These are phyloP conservation scores for Calonectria ilicicola DNA, from an alignment of 2,329 filamentous ascomycete genomes.

Conservation along the genomic window DNA sequence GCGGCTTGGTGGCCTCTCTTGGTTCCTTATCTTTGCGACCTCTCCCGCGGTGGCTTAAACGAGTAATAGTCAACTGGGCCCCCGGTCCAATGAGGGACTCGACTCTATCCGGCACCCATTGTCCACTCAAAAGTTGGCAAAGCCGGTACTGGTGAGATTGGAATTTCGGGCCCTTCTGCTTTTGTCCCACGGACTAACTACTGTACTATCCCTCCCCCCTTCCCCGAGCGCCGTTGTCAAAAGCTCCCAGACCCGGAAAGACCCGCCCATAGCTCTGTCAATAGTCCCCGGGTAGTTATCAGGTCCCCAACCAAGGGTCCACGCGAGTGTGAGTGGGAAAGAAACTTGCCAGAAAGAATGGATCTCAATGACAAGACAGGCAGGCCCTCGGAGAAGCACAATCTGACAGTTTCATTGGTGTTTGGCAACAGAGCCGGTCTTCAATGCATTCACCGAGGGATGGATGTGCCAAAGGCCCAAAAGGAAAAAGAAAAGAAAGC, in stretches of 20 bases:
- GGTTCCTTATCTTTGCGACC: background rate
- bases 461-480: background rate
- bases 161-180: background rate
- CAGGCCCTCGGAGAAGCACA: background rate
- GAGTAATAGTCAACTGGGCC: background rate
- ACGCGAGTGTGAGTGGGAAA: background rate
- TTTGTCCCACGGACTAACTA: background rate
- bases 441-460: too few species aligned
- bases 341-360: background rate
- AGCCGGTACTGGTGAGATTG: background rate
- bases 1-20: background rate
- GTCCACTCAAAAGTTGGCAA: background rate
- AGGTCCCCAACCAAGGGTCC: background rate
- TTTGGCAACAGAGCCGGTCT: background rate
- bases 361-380: background rate
- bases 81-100: background rate
- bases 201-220: background rate
- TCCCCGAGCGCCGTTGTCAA: background rate
- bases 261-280: background rate
- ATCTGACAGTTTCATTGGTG: background rate
- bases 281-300: background rate
- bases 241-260: background rate
- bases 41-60: conserved; percentile 4
- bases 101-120: background rate
- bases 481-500: background rate